These are phyloP conservation scores for Mucor mucedo DNA, from an alignment of 371 early-diverging fungal species.

Conservation along the genomic window DNA sequence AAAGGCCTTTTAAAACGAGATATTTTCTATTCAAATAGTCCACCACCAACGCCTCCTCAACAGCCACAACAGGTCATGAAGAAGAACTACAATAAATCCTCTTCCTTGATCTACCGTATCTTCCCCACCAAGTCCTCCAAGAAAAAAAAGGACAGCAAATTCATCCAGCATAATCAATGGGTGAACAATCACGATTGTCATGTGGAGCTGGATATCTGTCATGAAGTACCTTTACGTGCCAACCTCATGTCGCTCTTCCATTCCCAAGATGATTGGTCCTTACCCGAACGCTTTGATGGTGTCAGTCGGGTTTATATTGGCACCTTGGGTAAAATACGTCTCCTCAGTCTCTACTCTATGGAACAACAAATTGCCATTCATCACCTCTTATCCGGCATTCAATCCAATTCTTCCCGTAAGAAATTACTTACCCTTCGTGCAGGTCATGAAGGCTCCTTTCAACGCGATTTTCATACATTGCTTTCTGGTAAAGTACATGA, in stretches of 20 bases:
- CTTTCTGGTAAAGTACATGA: conserved; percentile 5
- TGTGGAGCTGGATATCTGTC: neutral
- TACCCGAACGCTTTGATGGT: neutral
- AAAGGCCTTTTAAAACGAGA: conserved; percentile 17
- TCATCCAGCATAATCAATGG: conserved; percentile 14
- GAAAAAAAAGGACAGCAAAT: conserved; percentile 1
- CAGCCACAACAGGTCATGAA: too few species aligned
- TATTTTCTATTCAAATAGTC: neutral
- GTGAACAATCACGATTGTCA: neutral
- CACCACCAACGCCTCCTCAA: conserved; percentile 1
- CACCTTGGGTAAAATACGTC: conserved; percentile 13
- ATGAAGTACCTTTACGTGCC: conserved; percentile 17
- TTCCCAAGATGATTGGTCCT: conserved; percentile 11
- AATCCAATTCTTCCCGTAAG: neutral
- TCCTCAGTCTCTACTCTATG: conserved; percentile 13
- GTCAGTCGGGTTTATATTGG: conserved; percentile 13
- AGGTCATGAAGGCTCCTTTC: neutral
- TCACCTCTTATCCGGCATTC: conserved; percentile 1
- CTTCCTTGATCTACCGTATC: conserved; percentile 15
- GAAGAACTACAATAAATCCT: conserved; percentile 8
- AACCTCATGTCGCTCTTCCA: conserved; percentile 13
- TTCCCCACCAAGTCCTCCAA: conserved; percentile 12
- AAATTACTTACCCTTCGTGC: neutral
- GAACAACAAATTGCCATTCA: conserved; percentile 19
- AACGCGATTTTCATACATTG: conserved; percentile 14